These are phyloP conservation scores for Candolleomyces aberdarensis DNA, from an alignment of 768 basidiomycete species.

Conservation along the genomic window DNA sequence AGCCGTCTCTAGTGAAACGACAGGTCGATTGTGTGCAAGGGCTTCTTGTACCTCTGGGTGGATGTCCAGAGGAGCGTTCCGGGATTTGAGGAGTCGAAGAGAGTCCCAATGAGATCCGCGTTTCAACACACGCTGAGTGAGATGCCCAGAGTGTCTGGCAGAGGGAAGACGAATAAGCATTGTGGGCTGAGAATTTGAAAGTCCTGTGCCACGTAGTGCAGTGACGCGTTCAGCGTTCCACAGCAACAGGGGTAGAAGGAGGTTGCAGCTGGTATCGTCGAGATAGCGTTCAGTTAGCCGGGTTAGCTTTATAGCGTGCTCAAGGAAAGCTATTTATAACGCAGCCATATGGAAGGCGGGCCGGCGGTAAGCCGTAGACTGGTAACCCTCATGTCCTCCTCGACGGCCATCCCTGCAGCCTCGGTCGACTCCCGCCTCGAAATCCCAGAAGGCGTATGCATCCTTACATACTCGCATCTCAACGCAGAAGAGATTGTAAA, in stretches of 20 bases:
- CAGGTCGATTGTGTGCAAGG: constrained; percentile 54
- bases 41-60: constrained; percentile 86
- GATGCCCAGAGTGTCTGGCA: neutral
- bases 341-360: neutral
- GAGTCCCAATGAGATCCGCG: neutral
- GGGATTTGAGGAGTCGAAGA: neutral
- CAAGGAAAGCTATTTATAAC: neutral
- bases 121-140: neutral
- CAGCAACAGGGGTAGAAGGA: too few relatives aligned
- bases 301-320: too few relatives aligned
- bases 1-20: constrained; percentile 91
- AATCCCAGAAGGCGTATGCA: constrained; percentile 47
- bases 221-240: too few relatives aligned
- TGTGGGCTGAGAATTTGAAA: too few relatives aligned
- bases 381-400: neutral
- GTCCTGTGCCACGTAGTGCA: too few relatives aligned
- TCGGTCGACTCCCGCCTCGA: constrained; percentile 43
- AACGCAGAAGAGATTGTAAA: constrained; percentile 55
- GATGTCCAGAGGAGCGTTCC: constrained; percentile 52
- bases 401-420: constrained; percentile 22
- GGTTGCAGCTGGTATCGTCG: too few relatives aligned
- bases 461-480: constrained; percentile 58
- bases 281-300: too few relatives aligned
- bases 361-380: neutral
- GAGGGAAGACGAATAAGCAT: too few relatives aligned